Evolutionary conservation across 2,329 filamentous ascomycete genomes (phyloP).

Genomic region (Xylariaceae sp.): DNA sequence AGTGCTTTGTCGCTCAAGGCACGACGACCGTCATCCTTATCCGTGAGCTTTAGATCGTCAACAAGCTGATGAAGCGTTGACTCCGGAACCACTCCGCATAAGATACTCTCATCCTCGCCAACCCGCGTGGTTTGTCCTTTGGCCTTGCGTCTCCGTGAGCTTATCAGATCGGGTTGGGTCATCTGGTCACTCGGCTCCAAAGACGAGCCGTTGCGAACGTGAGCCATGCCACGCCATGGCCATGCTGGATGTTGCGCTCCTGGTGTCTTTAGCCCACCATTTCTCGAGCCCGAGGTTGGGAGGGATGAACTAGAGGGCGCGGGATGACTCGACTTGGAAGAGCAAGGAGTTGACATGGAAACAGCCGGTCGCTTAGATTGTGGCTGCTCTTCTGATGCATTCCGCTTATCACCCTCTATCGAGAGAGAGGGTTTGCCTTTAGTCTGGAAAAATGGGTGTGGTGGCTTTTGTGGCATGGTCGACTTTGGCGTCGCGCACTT

Average conservation of each 20-base stretch:
- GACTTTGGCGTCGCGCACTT: slow-evolving; percentile 20
- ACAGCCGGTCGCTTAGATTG: slow-evolving; percentile 36
- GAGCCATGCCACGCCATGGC: slow-evolving; percentile 60
- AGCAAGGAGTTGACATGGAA: slow-evolving; percentile 51
- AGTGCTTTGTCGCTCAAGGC: slow-evolving; percentile 40
- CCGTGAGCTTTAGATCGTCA: slow-evolving; percentile 33
- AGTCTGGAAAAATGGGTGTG: slow-evolving; percentile 63
- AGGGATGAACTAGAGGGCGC: slow-evolving; percentile 31
- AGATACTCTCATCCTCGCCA: slow-evolving; percentile 39
- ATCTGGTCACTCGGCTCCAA: background rate
- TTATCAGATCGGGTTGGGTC: background rate
- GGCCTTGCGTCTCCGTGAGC: slow-evolving; percentile 38
- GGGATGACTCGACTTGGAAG: slow-evolving; percentile 40
- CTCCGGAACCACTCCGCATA: slow-evolving; percentile 34
- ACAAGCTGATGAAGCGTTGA: slow-evolving; percentile 37
- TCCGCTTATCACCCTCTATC: slow-evolving; percentile 21
- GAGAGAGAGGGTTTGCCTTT: slow-evolving; percentile 38
- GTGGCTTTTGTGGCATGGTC: slow-evolving; percentile 19
- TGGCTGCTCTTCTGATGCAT: slow-evolving; percentile 26
- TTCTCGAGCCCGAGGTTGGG: slow-evolving; percentile 42
- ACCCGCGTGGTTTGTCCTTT: slow-evolving; percentile 45
- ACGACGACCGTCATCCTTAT: slow-evolving; percentile 30
- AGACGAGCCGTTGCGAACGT: slow-evolving; percentile 49
- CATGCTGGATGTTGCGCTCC: slow-evolving; percentile 64
- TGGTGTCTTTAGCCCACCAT: slow-evolving; percentile 52